These are phyloP conservation scores for Coemansia sp. DNA, from an alignment of 192 early-diverging fungal species.

Conservation along the genomic window DNA sequence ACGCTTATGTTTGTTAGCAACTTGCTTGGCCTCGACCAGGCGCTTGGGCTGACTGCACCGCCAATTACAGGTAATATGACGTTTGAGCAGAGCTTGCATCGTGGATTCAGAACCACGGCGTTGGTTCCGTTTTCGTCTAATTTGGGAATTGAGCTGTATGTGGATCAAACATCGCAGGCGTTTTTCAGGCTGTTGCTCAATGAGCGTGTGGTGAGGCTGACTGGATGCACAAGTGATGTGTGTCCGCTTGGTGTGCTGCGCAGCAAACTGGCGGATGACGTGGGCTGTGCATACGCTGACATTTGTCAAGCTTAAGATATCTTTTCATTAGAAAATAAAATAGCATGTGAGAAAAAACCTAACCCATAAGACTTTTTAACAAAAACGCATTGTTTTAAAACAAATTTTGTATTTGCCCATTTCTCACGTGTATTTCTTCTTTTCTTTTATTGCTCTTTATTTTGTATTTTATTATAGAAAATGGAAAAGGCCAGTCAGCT, in stretches of 20 bases:
- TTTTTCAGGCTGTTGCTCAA: conserved; percentile 36
- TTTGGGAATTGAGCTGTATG: conserved; percentile 31
- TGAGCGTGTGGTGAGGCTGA: conserved; percentile 19
- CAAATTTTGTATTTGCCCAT: no score
- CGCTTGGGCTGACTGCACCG: conserved; percentile 12
- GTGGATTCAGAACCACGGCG: conserved; percentile 30
- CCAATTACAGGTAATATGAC: conserved; percentile 39
- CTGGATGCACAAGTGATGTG: conserved; percentile 14
- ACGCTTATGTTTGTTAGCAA: conserved; percentile 44
- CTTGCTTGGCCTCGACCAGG: conserved; percentile 20
- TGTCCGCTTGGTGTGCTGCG: conserved; percentile 32
- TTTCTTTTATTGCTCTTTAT: not conserved
- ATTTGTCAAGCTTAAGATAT: conserved; percentile 9
- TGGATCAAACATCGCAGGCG: conserved; percentile 10
- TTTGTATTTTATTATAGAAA: conserved; percentile 1
- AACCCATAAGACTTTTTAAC: no score
- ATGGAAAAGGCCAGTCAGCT: conserved; percentile 43
- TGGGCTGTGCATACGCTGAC: conserved; percentile 31
- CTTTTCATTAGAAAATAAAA: no score
- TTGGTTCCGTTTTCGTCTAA: conserved; percentile 40
- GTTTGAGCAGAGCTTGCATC: not conserved
- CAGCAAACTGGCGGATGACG: conserved; percentile 11
- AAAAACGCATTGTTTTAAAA: no score
- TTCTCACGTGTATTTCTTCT: not conserved
- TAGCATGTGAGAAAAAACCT: no score